phyloP scores from a whole-genome alignment of 768 basidiomycete genomes.

The Calocybe indica region DNA sequence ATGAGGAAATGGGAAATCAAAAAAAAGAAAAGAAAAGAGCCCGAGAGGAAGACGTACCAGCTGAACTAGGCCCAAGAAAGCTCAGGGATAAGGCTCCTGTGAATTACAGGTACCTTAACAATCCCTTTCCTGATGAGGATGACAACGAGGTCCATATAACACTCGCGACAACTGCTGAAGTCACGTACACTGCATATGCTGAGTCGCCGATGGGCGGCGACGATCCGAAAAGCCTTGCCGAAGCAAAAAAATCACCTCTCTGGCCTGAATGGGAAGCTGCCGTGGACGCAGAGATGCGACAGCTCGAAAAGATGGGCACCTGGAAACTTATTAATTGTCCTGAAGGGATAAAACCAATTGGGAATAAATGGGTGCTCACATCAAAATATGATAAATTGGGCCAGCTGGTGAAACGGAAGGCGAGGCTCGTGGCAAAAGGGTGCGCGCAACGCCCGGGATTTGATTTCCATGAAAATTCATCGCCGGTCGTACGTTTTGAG shows the following conservation, averaged over 20 bases:
- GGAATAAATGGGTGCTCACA: slow-evolving; percentile 34
- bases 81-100: too few species aligned
- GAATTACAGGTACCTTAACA: too few species aligned
- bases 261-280: slow-evolving; percentile 16
- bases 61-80: too few species aligned
- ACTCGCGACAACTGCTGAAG: not conserved
- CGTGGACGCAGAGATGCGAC: slow-evolving; percentile 11
- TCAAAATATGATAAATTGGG: slow-evolving; percentile 32
- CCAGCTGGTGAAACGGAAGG: slow-evolving; percentile 30
- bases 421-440: slow-evolving; percentile 34
- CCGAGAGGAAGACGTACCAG: too few species aligned
- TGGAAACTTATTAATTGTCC: slow-evolving; percentile 24
- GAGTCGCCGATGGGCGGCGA: slow-evolving; percentile 5
- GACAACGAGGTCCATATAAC: too few species aligned
- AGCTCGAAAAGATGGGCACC: slow-evolving; percentile 13
- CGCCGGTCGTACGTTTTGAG: slow-evolving; percentile 19
- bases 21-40: too few species aligned
- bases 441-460: slow-evolving; percentile 31
- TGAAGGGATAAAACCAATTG: slow-evolving; percentile 24
- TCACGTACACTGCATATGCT: slow-evolving; percentile 6
- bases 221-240: slow-evolving; percentile 11
- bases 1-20: too few species aligned
- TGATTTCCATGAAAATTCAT: slow-evolving; percentile 28
- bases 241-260: slow-evolving; percentile 11
- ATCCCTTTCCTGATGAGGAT: too few species aligned